Conservation (phyloP, 257 asterid genomes). For the Solanum pinnatisectum region DNA sequence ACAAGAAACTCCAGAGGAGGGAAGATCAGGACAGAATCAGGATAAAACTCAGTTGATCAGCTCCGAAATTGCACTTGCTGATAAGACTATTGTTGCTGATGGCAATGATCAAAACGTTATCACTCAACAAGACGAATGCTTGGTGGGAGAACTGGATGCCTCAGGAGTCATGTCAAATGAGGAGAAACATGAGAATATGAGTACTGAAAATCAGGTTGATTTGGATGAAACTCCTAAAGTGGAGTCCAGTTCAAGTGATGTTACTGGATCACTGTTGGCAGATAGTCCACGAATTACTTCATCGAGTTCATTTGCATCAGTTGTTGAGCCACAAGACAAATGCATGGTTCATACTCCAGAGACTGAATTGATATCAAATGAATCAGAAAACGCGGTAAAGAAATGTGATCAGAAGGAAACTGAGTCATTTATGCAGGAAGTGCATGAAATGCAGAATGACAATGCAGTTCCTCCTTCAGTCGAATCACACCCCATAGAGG, state of each 20-base stretch:
- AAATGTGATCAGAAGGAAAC: neutral
- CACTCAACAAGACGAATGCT: neutral
- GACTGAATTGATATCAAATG: neutral
- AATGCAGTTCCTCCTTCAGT: neutral
- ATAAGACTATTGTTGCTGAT: neutral
- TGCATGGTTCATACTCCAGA: slow-evolving; percentile 8
- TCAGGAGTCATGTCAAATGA: neutral
- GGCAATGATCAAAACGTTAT: neutral
- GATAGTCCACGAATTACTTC: slow-evolving; percentile 2
- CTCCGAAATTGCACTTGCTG: neutral
- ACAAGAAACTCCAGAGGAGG: neutral
- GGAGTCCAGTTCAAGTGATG: neutral
- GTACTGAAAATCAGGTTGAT: neutral
- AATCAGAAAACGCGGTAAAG: slow-evolving; percentile 4
- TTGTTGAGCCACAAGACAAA: slow-evolving; percentile 10
- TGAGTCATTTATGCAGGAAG: slow-evolving; percentile 1
- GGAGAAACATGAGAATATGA: neutral
- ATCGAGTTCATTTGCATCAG: neutral
- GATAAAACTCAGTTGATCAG: neutral
- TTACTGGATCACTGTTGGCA: neutral
- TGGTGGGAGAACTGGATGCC: neutral
- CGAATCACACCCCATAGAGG: neutral
- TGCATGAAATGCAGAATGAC: neutral
- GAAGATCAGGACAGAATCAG: neutral
- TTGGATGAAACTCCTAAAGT: slow-evolving; percentile 5